These are phyloP conservation scores for Gypsophila paniculata DNA, from an alignment of 179 eudicot genomes.

Conservation along the genomic window DNA sequence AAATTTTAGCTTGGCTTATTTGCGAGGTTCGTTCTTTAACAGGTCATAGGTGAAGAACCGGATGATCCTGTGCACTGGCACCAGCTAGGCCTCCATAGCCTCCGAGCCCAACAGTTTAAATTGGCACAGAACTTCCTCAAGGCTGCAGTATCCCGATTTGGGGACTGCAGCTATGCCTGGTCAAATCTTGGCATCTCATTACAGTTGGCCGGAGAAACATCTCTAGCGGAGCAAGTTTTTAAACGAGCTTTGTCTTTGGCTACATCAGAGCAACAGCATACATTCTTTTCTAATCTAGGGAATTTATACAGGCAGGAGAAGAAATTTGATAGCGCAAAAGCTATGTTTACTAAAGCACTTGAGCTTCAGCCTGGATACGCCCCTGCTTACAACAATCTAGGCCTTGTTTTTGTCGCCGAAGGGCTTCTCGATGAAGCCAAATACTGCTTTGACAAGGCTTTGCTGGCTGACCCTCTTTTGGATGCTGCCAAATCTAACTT, in stretches of 20 bases:
- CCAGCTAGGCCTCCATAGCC: constrained; percentile 91
- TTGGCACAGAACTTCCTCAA: constrained; percentile 77
- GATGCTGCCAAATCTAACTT: constrained; percentile 96
- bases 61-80: constrained; percentile 92
- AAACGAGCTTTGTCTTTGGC: constrained; percentile 75
- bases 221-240: constrained; percentile 78
- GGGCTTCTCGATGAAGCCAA: constrained; percentile 82
- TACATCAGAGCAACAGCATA: constrained; percentile 66
- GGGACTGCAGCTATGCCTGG: constrained; percentile 82
- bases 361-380: constrained; percentile 88
- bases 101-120: constrained; percentile 70
- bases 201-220: constrained; percentile 63
- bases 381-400: constrained; percentile 91
- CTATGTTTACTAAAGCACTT: constrained; percentile 83
- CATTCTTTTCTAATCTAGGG: constrained; percentile 81
- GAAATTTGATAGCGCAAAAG: constrained; percentile 66
- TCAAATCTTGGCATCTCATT: constrained; percentile 94
- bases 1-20: not conserved
- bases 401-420: constrained; percentile 91
- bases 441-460: constrained; percentile 82
- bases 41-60: constrained; percentile 91
- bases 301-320: constrained; percentile 78
- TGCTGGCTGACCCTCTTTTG: constrained; percentile 69
- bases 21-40: constrained; percentile 16
- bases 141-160: constrained; percentile 74